phyloP scores from a whole-genome alignment of 257 asterid genomes.

The Fraxinus cuspidata region DNA sequence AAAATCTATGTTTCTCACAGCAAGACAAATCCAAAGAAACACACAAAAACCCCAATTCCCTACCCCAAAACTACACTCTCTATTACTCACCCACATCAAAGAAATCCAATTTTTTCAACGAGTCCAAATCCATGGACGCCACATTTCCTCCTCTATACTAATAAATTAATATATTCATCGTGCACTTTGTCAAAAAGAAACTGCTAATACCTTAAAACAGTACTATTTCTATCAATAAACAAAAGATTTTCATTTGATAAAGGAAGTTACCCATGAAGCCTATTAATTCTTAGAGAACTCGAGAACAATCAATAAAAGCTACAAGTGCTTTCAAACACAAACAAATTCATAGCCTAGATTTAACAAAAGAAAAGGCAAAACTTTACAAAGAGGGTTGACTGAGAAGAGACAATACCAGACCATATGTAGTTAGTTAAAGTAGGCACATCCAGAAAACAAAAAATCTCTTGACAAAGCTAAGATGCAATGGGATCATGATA shows the following conservation, averaged over 20 bases:
- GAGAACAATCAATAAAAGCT: neutral
- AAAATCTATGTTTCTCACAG: constrained; percentile 22
- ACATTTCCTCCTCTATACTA: neutral
- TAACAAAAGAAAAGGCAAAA: neutral
- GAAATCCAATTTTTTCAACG: constrained; percentile 13
- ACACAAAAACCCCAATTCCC: neutral
- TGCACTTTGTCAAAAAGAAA: neutral
- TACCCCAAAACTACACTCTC: neutral
- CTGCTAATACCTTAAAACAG: neutral
- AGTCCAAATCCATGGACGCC: constrained; percentile 7
- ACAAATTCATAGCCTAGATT: neutral
- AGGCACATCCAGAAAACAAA: neutral
- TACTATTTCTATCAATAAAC: neutral
- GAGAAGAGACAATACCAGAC: neutral
- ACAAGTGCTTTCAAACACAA: neutral
- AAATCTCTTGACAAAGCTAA: neutral
- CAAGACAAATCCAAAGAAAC: constrained; percentile 9
- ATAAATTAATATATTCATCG: neutral
- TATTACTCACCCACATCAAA: constrained; percentile 5
- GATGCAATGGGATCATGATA: neutral
- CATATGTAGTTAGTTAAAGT: neutral
- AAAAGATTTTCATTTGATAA: neutral
- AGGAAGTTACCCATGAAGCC: neutral
- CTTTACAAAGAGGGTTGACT: neutral
- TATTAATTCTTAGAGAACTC: neutral